Evolutionary conservation across 495 filamentous ascomycete genomes (phyloP).

Genomic region (Penicillium tannophilum): DNA sequence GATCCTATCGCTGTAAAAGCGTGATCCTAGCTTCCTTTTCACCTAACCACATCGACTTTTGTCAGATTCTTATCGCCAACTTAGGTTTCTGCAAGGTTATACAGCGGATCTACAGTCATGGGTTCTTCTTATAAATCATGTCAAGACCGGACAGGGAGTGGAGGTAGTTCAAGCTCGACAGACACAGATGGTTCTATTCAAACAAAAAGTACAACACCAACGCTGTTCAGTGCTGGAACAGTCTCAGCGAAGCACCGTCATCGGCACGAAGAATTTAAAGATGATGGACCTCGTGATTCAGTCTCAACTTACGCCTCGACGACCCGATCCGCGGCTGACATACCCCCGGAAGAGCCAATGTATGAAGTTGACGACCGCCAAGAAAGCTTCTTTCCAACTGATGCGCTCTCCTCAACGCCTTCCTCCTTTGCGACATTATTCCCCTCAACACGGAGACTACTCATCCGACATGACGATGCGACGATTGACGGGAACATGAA

Average conservation of each 20-base stretch:
- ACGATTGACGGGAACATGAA: conserved; percentile 98
- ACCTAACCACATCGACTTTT: neutral
- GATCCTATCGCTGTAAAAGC: neutral
- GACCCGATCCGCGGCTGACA: conserved; percentile 62
- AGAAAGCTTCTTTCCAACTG: conserved; percentile 60
- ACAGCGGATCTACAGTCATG: conserved; percentile 25
- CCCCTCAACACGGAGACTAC: conserved; percentile 76
- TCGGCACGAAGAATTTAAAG: conserved; percentile 6
- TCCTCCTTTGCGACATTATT: conserved; percentile 85
- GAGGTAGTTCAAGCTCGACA: conserved; percentile 59
- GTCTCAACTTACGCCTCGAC: conserved; percentile 82
- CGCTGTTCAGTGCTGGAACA: conserved; percentile 61
- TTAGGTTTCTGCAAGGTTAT: neutral
- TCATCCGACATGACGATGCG: conserved; percentile 88
- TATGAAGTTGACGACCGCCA: conserved; percentile 64
- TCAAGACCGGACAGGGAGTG: conserved; percentile 29
- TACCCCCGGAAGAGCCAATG: conserved; percentile 54
- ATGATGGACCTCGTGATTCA: conserved; percentile 59
- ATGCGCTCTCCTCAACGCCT: conserved; percentile 74
- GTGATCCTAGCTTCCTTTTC: neutral
- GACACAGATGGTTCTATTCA: conserved; percentile 64
- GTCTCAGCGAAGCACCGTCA: conserved; percentile 26
- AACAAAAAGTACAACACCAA: conserved; percentile 70
- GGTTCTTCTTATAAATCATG: conserved; percentile 38
- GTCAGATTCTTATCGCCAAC: neutral